Base-by-base conservation (phyloP, 805 yeast genomes). In the Candida ponderosae region DNA sequence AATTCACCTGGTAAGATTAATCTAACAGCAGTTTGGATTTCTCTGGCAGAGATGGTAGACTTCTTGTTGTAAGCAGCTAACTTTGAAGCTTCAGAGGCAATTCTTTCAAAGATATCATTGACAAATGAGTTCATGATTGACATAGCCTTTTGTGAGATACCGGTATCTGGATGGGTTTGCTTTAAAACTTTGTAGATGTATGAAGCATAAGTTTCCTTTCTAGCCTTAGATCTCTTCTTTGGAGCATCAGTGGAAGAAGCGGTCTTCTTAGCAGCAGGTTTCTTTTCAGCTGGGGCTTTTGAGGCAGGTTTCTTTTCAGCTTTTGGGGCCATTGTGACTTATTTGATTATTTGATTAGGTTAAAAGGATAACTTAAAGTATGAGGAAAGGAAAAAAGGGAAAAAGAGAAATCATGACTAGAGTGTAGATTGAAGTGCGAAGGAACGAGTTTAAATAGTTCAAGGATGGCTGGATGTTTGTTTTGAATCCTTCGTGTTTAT, bases 91-190 rank as follows among this genome's bases (percentile, higher is more conserved):
- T 89, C 97, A 57, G 90, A 70, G 56, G 97, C 97, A 58, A 90
- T 84, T 77, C 97, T 89, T 76, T 89, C 97, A 63, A 89, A 90
- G 64, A 89, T 87, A 71, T 90, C 97, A 73, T 88, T 89, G 56
- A 90, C 97, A 57, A 90, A 90, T 32, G 97, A 90, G 84, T 90
- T 90, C 90, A 90, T 81, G 68, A 90, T 90, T 51, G 96, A 87
- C 96, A 90, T 90, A 50, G 97, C 96, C 66, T 87, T 85, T 73
- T 88, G 95, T 57, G 97, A 89, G 66, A 90, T 90, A 86, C 97
- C 97, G 47, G 97, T 90, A 68, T 90, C 97, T 68, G 97, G 97
- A 72, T 90, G 97, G 47, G 97, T 89, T 78, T 90, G 97, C 73
- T 89, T 89, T 66, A 90, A 82, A 53, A 89, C 97, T 73, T 90